phyloP scores from a whole-genome alignment of 2,329 filamentous ascomycete species.

The Hortaea werneckii region DNA sequence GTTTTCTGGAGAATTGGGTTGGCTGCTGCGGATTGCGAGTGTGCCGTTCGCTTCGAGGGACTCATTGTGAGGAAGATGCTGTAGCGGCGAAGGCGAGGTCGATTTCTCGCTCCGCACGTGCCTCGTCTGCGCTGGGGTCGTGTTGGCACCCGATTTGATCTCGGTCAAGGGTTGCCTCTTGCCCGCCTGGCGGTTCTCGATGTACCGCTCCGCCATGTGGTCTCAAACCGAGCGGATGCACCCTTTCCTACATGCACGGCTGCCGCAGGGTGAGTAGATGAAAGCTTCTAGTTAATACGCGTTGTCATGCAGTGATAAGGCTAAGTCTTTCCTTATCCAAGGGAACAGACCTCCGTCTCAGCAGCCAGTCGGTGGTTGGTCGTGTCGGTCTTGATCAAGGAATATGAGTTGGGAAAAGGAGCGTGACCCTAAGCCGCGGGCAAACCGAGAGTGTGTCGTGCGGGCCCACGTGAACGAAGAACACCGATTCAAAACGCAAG shows the following conservation, averaged over 20 bases:
- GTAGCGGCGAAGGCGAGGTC: slow-evolving; percentile 9
- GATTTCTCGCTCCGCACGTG: slow-evolving; percentile 9
- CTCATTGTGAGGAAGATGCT: slow-evolving; percentile 32
- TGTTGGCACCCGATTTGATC: slow-evolving; percentile 20
- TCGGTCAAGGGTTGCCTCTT: slow-evolving; percentile 22
- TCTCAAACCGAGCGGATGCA: slow-evolving; percentile 1
- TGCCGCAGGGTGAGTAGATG: no score
- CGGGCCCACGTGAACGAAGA: no score
- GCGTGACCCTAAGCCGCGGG: no score
- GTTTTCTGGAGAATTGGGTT: slow-evolving; percentile 33
- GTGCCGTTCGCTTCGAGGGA: slow-evolving; percentile 35
- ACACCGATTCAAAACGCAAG: no score
- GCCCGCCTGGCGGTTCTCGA: slow-evolving; percentile 11
- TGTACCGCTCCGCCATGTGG: slow-evolving; percentile 22
- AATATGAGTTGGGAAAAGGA: no score
- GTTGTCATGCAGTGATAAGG: no score
- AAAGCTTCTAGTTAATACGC: no score
- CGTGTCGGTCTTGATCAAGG: no score
- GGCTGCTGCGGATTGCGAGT: slow-evolving; percentile 30
- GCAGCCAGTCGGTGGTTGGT: no score
- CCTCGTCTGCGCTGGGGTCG: slow-evolving; percentile 14
- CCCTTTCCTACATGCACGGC: not conserved
- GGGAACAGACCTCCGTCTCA: no score
- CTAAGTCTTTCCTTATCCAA: no score
- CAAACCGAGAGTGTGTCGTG: no score